These are phyloP conservation scores for Diaporthe batatas DNA, from an alignment of 2,329 filamentous ascomycete genomes.

Conservation along the genomic window DNA sequence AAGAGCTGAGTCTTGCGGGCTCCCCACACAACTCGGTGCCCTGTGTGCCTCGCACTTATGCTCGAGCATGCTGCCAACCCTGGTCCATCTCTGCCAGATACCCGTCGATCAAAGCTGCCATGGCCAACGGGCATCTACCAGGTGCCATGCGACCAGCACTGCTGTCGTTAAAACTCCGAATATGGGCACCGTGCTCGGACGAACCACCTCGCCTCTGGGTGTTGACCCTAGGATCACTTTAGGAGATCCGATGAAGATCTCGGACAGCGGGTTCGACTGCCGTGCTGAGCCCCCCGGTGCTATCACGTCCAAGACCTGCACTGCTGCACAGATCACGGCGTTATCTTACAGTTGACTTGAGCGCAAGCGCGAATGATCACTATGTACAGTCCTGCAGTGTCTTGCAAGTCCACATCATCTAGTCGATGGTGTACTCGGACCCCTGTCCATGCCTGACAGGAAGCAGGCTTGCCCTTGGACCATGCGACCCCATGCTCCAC, in stretches of 20 bases:
- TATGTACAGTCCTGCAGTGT: conserved; percentile 34
- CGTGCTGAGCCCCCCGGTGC: neutral
- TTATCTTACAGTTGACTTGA: neutral
- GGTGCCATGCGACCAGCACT: neutral
- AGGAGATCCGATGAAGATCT: neutral
- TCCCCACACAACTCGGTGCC: neutral
- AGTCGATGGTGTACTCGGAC: conserved; percentile 11
- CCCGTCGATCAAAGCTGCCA: conserved; percentile 21
- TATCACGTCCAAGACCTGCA: neutral
- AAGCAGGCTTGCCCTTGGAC: conserved; percentile 30
- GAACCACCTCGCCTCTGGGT: conserved; percentile 15
- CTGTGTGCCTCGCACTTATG: conserved; percentile 6
- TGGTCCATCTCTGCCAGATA: neutral
- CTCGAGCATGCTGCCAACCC: neutral
- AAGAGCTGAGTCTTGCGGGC: conserved; percentile 27
- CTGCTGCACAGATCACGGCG: neutral
- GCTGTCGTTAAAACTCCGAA: conserved; percentile 14
- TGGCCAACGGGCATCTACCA: neutral
- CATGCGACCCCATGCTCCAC: conserved; percentile 33
- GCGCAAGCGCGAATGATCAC: conserved; percentile 17
- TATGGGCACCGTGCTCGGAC: conserved; percentile 21
- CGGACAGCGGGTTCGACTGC: conserved; percentile 8
- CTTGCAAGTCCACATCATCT: conserved; percentile 37
- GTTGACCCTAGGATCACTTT: neutral
- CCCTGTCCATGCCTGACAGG: conserved; percentile 23